Evolutionary conservation across 2,329 filamentous ascomycete genomes (phyloP), one percentile per base, ranked within the genome.

Genomic region (Colletotrichum sp.): DNA sequence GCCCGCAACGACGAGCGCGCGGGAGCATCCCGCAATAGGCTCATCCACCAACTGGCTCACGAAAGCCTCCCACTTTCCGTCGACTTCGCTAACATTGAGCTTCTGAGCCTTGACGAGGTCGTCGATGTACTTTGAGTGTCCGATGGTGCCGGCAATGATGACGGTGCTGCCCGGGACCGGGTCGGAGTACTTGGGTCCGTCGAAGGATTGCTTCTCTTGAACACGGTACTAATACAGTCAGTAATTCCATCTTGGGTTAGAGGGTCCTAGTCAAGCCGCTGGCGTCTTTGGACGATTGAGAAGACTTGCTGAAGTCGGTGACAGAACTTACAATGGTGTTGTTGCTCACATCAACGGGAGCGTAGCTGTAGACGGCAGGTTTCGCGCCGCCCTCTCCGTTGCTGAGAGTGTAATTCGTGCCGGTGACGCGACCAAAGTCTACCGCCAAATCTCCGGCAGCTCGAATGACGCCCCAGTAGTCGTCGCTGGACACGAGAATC

Each of bases 371-470:
- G 4, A 76, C 73, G 3, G 85, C 86, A 0, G 87, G 84, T 0
- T 78, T 77, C 1, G 87, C 82, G 4, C 80, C 82, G 5, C 74
- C 79, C 72, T 85, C 80, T 15, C 88, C 88, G 34, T 90, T 91
- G 79, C 89, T 89, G 6, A 92, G 84, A 1, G 91, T 90, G 73
- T 92, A 90, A 82, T 94, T 93, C 30, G 85, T 88, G 10, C 93
- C 92, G 1, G 92, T 94, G 6, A 95, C 92, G n/a, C 92, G 90
- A 18, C 93, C 93, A 84, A 95, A 94, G 82, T 95, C 93, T 6
- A 87, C 80, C 0, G 92, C 92, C 12, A 95, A 87, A 82, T 95
- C 93, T 52, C 92, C 88, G 1, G 92, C 93, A 7, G 92, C 92
- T 30, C 93, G 89, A 70, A 94, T 88, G 1, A 95, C 93, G 72